Percentiles rank a stretch among this genome's conserved stretches.
These are phyloP conservation scores for Cyberlindnera saturnus DNA, from an alignment of 805 yeast species.

Conservation along the genomic window DNA sequence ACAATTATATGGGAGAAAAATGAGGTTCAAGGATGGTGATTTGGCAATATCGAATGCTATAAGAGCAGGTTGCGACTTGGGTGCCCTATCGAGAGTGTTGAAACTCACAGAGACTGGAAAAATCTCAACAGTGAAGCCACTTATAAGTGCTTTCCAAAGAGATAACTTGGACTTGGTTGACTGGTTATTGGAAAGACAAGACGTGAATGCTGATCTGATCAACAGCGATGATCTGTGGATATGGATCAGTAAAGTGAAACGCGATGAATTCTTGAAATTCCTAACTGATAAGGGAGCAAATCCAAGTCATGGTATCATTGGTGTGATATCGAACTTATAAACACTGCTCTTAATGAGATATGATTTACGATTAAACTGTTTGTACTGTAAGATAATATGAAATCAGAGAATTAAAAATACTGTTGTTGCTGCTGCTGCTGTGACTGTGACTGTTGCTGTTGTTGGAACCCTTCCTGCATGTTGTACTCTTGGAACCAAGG, in stretches of 20 bases:
- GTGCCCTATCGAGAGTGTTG: conserved; percentile 1
- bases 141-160: conserved; percentile 13
- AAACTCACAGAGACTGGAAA: conserved; percentile 5
- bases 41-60: conserved; percentile 7
- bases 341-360: too few relatives aligned
- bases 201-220: conserved; percentile 1
- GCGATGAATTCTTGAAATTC: conserved; percentile 7
- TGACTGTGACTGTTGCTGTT: conserved; percentile 7
- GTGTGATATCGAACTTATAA: not conserved
- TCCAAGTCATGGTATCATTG: conserved; percentile 17
- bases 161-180: conserved; percentile 7
- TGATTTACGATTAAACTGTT: too few relatives aligned
- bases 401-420: not conserved
- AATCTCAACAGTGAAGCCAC: conserved; percentile 7
- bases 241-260: conserved; percentile 4
- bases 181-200: conserved; percentile 15
- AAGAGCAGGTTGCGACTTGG: not conserved
- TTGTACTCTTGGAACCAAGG: conserved; percentile 86
- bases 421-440: conserved; percentile 3
- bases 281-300: conserved; percentile 17
- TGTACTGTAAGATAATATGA: not conserved
- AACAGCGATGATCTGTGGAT: conserved; percentile 19
- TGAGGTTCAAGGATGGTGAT: conserved; percentile 9
- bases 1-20: conserved; percentile 3
- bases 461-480: conserved; percentile 17